Evolutionary conservation across 228 moss, liverwort and hornwort species (phyloP).

Genomic region (Sphagnum fallax): DNA sequence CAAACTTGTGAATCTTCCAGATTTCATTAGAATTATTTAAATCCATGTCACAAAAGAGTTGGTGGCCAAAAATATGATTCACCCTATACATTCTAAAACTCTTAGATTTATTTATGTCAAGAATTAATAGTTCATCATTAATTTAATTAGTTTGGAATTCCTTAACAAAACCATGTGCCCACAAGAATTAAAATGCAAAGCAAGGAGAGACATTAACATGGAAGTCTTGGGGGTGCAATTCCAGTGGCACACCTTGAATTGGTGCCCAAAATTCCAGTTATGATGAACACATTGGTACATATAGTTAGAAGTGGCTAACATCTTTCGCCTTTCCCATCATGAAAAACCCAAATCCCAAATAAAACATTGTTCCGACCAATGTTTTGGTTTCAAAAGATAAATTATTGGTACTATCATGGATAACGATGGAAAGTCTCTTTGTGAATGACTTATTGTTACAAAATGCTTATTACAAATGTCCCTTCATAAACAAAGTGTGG

Average conservation of each 20-base stretch:
- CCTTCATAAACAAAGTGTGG: conserved; percentile 27
- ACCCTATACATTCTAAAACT: too few species aligned
- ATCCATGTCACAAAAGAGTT: too few species aligned
- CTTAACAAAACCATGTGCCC: too few species aligned
- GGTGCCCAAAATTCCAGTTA: conserved; percentile 12
- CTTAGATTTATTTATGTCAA: too few species aligned
- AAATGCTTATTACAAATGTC: conserved; percentile 31
- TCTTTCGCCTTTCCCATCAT: conserved; percentile 28
- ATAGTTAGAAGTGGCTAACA: conserved; percentile 35
- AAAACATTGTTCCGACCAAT: conserved; percentile 7
- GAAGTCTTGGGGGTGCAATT: conserved; percentile 15
- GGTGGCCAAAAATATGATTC: too few species aligned
- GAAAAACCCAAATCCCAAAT: conserved; percentile 24
- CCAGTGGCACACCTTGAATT: conserved; percentile 24
- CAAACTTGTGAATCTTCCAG: too few species aligned
- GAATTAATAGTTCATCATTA: too few species aligned
- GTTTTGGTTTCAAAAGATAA: conserved; percentile 20
- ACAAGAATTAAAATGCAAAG: too few species aligned
- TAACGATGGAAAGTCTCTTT: conserved; percentile 24
- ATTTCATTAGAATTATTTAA: too few species aligned
- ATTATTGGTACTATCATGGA: conserved; percentile 20
- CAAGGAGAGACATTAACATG: too few species aligned
- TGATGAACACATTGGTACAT: conserved; percentile 10
- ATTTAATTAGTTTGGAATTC: too few species aligned
- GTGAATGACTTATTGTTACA: conserved; percentile 27